These are phyloP conservation scores for Camelina laxa DNA, from an alignment of 345 rosid genomes.

Conservation along the genomic window DNA sequence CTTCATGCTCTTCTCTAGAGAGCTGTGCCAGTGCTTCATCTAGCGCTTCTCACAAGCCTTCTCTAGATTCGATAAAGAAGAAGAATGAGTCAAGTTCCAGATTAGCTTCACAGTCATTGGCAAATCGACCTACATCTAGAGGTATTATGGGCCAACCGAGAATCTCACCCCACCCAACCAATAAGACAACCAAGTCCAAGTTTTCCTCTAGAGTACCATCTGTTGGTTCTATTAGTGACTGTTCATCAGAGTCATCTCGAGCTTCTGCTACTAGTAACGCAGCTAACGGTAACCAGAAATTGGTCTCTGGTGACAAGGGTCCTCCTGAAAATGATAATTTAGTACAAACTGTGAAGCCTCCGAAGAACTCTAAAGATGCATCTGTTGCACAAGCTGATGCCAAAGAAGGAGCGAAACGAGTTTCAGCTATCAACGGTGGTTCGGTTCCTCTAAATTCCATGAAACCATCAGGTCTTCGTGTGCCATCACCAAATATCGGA, in stretches of 20 bases:
- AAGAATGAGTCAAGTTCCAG: conserved; percentile 51
- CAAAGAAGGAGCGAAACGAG: conserved; percentile 49
- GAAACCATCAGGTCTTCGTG: conserved; percentile 84
- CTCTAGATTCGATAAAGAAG: conserved; percentile 43
- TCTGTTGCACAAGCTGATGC: conserved; percentile 47
- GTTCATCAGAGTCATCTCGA: conserved; percentile 71
- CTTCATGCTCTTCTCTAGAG: conserved; percentile 72
- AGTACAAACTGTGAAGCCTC: conserved; percentile 42
- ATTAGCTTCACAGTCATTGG: conserved; percentile 46
- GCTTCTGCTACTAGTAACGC: conserved; percentile 49
- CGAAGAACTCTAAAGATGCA: conserved; percentile 45
- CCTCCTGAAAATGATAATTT: conserved; percentile 26
- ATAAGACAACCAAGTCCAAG: conserved; percentile 55
- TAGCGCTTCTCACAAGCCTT: conserved; percentile 52
- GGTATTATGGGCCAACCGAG: conserved; percentile 51
- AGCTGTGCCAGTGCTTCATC: conserved; percentile 79
- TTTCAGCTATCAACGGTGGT: conserved; percentile 49
- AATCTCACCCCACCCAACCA: conserved; percentile 48
- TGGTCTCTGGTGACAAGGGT: conserved; percentile 29
- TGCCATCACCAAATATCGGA: conserved; percentile 94
- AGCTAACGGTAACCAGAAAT: conserved; percentile 31
- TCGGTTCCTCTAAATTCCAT: conserved; percentile 41
- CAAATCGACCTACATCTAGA: conserved; percentile 48
- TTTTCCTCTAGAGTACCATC: conserved; percentile 62
- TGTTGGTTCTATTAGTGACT: conserved; percentile 76